These are phyloP conservation scores for Backusella macrospora DNA, from an alignment of 192 early-diverging fungal genomes.

Conservation along the genomic window DNA sequence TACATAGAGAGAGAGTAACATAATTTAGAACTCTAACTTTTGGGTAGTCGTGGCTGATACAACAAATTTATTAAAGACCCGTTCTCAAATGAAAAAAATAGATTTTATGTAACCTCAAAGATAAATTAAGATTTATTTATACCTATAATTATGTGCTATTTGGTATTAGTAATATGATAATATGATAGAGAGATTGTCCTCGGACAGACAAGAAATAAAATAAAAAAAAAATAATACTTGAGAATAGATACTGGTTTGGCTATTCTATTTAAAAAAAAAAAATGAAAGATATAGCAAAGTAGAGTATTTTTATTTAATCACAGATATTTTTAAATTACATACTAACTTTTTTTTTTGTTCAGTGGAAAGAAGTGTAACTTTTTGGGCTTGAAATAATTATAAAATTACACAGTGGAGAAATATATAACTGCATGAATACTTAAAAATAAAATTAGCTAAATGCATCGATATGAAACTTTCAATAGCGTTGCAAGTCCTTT, in stretches of 20 bases:
- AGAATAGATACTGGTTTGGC: not conserved
- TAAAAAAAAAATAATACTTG: not conserved
- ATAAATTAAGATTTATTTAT: not conserved
- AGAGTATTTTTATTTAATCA: not conserved
- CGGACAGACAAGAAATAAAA: not conserved
- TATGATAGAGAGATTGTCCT: not conserved
- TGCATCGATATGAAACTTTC: too few relatives aligned
- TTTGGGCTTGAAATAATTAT: too few relatives aligned
- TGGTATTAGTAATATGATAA: not conserved
- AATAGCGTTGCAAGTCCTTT: too few relatives aligned
- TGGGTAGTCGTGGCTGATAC: not conserved
- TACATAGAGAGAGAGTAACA: too few relatives aligned
- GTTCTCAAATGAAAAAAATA: not conserved
- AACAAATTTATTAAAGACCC: not conserved
- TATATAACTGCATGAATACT: too few relatives aligned
- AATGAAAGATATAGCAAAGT: not conserved
- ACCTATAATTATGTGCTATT: not conserved
- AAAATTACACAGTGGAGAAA: too few relatives aligned
- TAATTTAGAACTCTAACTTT: not conserved
- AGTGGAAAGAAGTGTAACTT: not conserved
- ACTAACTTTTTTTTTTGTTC: not conserved
- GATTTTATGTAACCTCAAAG: not conserved
- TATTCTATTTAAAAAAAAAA: not conserved
- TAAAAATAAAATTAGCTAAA: too few relatives aligned
- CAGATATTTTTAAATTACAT: not conserved